Base-by-base conservation (phyloP, 176 grass and related monocot species). In the Hordeum marinum region DNA sequence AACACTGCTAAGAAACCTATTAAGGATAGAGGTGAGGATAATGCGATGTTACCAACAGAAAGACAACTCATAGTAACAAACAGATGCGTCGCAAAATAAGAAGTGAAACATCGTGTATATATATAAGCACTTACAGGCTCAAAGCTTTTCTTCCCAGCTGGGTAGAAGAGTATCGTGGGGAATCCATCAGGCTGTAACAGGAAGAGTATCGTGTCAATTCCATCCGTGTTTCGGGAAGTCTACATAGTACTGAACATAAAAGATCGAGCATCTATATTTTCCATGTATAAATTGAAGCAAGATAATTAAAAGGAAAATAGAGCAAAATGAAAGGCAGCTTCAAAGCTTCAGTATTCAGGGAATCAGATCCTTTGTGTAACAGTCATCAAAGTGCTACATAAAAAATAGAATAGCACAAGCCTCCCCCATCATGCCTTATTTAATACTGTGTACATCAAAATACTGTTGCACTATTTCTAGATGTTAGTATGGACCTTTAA, bases 111-210 rank as follows among this genome's bases (percentile, higher is more conserved):
- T 32, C 31, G n/a, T n/a, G n/a, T n/a, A 32, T 1, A 20, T 12
- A 63, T 37, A 36, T 68, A 69, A 63, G n/a, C 57, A 90, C 88
- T 90, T 89, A 98, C 96, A 82, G 96, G 96, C 76, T 98, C 93
- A 43, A 98, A 98, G 76, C 89, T 90, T 86, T 98, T 98, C 80
- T 90, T 98, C 75, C 95, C 95, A 39, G 93, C 96, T 62, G 96
- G 96, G 61, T 89, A 98, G 86, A 98, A 98, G 83, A 98, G 87
- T 31, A 98, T 89, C 13, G 96, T 98, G 15, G 96, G 96, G 87
- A 90, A 95, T 21, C 96, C 96, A 82, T 95, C 96, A 46, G 82
- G 68, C 96, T 98, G 93, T 48, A 90, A 90, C 87, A 84, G 15
- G 37, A 58, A 80, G 21, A 37, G 67, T 2, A 59, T 25, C 27